phyloP scores from a whole-genome alignment of 1,284 basidiomycete species.

The Papiliotrema nemorosa region DNA sequence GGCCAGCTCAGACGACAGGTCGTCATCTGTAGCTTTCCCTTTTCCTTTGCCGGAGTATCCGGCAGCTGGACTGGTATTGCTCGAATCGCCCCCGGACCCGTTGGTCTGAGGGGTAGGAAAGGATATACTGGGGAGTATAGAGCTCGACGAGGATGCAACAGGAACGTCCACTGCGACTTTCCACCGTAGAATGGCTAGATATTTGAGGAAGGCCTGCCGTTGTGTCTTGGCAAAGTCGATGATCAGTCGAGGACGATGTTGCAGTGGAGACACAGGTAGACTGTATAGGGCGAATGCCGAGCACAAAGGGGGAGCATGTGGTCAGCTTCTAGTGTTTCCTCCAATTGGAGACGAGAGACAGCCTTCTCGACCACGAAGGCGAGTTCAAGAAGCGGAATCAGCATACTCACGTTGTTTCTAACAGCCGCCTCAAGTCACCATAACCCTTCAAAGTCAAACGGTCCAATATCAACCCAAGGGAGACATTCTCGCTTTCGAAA shows the following conservation, averaged over 20 bases:
- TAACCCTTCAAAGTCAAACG: constrained; percentile 34
- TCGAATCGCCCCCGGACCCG: constrained; percentile 24
- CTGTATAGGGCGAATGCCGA: constrained; percentile 2
- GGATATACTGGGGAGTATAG: constrained; percentile 5
- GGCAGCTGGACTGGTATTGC: constrained; percentile 30
- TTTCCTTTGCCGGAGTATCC: constrained; percentile 28
- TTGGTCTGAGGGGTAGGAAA: constrained; percentile 44
- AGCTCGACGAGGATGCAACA: neutral
- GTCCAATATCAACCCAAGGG: constrained; percentile 34
- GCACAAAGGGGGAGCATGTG: neutral
- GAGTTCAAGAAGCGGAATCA: neutral
- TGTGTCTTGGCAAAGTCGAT: constrained; percentile 42
- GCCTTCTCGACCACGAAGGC: neutral
- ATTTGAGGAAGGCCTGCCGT: constrained; percentile 42
- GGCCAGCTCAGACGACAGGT: neutral
- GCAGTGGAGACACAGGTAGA: constrained; percentile 17
- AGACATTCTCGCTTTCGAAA: constrained; percentile 37
- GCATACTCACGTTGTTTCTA: constrained; percentile 32
- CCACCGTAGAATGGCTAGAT: constrained; percentile 44
- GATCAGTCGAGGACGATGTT: constrained; percentile 35
- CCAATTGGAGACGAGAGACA: neutral
- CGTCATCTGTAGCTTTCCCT: constrained; percentile 18
- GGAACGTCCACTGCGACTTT: constrained; percentile 40
- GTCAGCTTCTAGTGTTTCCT: neutral
- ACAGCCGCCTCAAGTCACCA: constrained; percentile 30